Base-by-base conservation (phyloP, 106 monocot species). In the Ottelia alismoides region DNA sequence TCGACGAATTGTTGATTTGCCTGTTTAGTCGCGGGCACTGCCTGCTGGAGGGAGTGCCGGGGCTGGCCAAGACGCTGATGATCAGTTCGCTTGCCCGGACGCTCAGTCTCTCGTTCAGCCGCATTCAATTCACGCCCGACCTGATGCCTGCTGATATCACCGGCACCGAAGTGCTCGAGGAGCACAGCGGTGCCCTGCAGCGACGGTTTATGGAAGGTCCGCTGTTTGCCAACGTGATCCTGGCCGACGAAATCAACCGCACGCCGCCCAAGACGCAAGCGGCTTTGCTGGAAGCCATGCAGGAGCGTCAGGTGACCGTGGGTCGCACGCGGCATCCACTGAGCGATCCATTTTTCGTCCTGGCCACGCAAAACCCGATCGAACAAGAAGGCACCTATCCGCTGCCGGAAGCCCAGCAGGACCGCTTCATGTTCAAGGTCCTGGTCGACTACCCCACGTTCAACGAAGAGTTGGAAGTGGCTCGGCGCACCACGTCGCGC, bases 211-310 rank as follows among this genome's bases (percentile, higher is more conserved):
- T 2, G 48, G 18, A 10, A 20, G 48, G 48, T 3, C 48, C 48
- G 11, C 3, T 48, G 18, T 48, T 48, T 20, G 20, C 48, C 14
- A 48, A 48, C 48, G 18, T 48, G 48, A 3, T 48, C 14, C 48
- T 48, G 11, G 48, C 48, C 48, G 48, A 48, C 48, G 48, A 48
- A 48, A 48, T 48, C 48, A 48, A 48, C n/a, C n/a, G n/a, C n/a
- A n/a, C n/a, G n/a, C n/a, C n/a, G n/a, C n/a, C n/a, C n/a, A n/a
- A n/a, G n/a, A n/a, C 48, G 48, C 48, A 48, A 20, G 48, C 48
- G 11, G 48, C 48, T 3, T n/a, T 48, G 48, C 48, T 48, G 11
- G 14, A 48, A 20, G 48, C 48, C 14, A 48, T 48, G 48, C 48
- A 48, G 48, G 48, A 48, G 20, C n/a, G n/a, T n/a, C n/a, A n/a